Conservation (phyloP, 2,329 filamentous ascomycete species). For the Passalora sequoiae region DNA sequence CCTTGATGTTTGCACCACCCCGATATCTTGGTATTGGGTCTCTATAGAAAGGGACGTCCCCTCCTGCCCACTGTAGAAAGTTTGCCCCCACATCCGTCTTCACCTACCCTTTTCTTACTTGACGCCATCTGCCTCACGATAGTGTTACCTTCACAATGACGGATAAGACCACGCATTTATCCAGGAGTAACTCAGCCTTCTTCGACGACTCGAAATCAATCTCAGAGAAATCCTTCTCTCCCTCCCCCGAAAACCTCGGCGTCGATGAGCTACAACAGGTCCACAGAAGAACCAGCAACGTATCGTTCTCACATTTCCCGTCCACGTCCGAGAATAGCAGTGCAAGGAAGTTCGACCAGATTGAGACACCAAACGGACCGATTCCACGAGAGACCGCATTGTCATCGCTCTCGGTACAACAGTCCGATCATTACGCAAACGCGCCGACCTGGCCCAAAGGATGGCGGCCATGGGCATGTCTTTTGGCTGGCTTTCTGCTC, state of each 20-base stretch:
- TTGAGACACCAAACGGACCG: slow-evolving; percentile 17
- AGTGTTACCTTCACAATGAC: slow-evolving; percentile 9
- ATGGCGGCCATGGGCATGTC: slow-evolving; percentile 42
- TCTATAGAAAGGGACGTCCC: slow-evolving; percentile 12
- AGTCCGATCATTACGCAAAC: background rate
- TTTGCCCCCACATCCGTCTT: background rate
- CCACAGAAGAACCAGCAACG: slow-evolving; percentile 2
- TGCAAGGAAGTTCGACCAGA: slow-evolving; percentile 5
- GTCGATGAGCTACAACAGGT: slow-evolving; percentile 7
- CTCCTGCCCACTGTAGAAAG: slow-evolving; percentile 9
- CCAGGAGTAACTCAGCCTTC: slow-evolving; percentile 12
- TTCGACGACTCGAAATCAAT: slow-evolving; percentile 16
- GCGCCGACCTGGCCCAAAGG: slow-evolving; percentile 42
- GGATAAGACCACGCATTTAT: slow-evolving; percentile 4
- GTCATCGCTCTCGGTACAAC: slow-evolving; percentile 7
- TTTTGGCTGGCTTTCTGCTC: slow-evolving; percentile 47
- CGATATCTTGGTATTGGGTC: slow-evolving; percentile 3
- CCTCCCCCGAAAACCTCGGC: slow-evolving; percentile 14
- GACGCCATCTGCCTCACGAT: background rate
- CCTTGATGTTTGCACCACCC: background rate
- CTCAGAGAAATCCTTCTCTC: slow-evolving; percentile 19
- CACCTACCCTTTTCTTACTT: slow-evolving; percentile 1
- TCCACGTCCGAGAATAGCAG: background rate
- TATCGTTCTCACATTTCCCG: slow-evolving; percentile 14
- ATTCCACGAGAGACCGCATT: slow-evolving; percentile 14